Conservation (phyloP, 257 asterid species). For the Salvia hispanica region DNA sequence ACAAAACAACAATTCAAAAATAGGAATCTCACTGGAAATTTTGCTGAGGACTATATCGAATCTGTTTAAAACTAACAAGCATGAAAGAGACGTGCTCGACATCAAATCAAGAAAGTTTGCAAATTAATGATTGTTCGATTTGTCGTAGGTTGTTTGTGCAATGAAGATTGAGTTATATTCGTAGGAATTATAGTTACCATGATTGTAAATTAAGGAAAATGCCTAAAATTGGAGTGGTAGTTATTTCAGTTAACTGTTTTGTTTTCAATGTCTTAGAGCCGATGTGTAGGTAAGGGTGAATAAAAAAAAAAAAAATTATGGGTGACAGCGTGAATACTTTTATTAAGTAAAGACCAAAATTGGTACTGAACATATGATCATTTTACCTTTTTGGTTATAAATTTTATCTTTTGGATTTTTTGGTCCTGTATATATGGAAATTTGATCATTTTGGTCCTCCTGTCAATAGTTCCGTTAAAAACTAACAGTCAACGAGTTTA, state of each 20-base stretch:
- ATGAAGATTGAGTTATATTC: background rate
- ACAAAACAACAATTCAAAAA: background rate
- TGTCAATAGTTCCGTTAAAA: no score
- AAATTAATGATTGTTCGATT: background rate
- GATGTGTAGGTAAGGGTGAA: no score
- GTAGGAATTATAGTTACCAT: conserved; percentile 1
- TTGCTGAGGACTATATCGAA: background rate
- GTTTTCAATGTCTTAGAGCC: background rate
- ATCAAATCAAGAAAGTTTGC: conserved; percentile 3
- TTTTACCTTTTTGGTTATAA: no score
- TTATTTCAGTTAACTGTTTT: conserved; percentile 16
- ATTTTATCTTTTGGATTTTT: no score
- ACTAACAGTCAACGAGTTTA: no score
- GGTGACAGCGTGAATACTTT: no score
- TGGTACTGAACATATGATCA: no score
- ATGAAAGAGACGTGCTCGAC: background rate
- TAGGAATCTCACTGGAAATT: conserved; percentile 2
- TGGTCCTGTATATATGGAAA: no score
- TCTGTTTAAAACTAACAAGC: conserved; percentile 2
- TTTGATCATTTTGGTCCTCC: no score
- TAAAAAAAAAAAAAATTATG: no score
- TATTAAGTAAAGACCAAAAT: no score
- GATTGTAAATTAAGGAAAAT: conserved; percentile 9
- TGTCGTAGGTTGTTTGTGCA: background rate
- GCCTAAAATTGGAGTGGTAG: conserved; percentile 26